These are phyloP conservation scores for Crithidia fasciculata DNA, from an alignment of 208 protist genomes.

Conservation along the genomic window DNA sequence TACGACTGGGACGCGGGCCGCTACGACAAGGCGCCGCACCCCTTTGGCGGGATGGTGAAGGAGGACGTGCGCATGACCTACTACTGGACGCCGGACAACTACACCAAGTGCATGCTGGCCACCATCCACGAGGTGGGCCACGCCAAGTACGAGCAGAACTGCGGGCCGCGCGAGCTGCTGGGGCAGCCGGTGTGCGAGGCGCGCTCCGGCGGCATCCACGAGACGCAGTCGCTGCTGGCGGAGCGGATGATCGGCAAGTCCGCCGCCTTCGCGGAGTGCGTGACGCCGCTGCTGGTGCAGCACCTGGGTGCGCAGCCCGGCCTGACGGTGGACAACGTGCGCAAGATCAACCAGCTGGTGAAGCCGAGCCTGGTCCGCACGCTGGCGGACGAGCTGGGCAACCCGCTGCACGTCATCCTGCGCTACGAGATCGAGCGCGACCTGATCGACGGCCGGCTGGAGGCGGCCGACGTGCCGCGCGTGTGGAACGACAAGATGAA, in stretches of 20 bases:
- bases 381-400: conserved; percentile 84
- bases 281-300: conserved; percentile 52
- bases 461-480: conserved; percentile 65
- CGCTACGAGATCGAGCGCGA: conserved; percentile 83
- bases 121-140: conserved; percentile 54
- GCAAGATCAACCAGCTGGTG: conserved; percentile 34
- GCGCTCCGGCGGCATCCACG: conserved; percentile 76
- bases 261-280: conserved; percentile 55
- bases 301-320: conserved; percentile 58
- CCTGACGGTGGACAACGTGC: conserved; percentile 21
- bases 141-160: conserved; percentile 28
- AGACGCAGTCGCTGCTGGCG: conserved; percentile 81
- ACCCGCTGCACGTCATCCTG: conserved; percentile 86
- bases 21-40: conserved; percentile 70
- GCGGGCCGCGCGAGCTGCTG: conserved; percentile 47
- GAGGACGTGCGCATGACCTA: conserved; percentile 81
- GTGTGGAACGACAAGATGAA: conserved; percentile 88
- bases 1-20: conserved; percentile 78
- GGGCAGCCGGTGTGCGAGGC: conserved; percentile 56
- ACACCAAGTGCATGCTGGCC: conserved; percentile 17
- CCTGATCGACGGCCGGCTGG: conserved; percentile 74
- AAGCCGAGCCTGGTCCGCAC: conserved; percentile 74
- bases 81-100: conserved; percentile 52
- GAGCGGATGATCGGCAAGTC: conserved; percentile 70
- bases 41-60: conserved; percentile 68